Percentiles rank a stretch among this genome's conserved stretches.
These are phyloP conservation scores for Glonium stellatum DNA, from an alignment of 495 filamentous ascomycete species.

Conservation along the genomic window DNA sequence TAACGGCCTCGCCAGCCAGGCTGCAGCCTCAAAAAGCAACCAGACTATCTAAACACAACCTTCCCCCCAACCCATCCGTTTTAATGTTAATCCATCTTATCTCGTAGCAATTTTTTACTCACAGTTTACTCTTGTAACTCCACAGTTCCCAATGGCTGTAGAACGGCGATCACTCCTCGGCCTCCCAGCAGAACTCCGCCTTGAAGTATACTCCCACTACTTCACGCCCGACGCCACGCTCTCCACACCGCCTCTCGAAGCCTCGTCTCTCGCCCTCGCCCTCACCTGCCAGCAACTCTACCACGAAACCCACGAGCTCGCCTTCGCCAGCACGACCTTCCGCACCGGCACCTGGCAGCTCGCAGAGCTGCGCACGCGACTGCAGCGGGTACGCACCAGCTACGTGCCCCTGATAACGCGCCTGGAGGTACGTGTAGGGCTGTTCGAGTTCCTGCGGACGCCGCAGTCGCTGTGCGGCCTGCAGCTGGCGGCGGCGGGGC, in stretches of 20 bases:
- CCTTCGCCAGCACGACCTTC: conserved; percentile 14
- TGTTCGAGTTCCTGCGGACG: not conserved
- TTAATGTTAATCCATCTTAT: no score
- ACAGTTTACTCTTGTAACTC: no score
- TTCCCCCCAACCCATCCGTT: no score
- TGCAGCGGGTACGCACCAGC: not conserved
- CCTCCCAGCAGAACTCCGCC: conserved; percentile 12
- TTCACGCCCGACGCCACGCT: conserved; percentile 2
- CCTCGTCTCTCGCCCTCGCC: conserved; percentile 12
- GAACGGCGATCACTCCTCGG: conserved; percentile 6
- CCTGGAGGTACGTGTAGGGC: conserved; percentile 5
- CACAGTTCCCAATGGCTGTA: not conserved
- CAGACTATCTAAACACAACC: no score
- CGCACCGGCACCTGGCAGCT: not conserved
- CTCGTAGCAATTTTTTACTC: no score
- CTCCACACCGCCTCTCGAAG: conserved; percentile 1
- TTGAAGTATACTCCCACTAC: conserved; percentile 11
- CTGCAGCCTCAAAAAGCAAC: no score
- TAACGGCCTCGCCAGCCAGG: no score
- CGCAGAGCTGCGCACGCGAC: not conserved
- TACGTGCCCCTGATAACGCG: conserved; percentile 6
- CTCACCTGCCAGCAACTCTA: conserved; percentile 14
- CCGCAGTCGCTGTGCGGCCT: conserved; percentile 10
- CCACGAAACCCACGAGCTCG: conserved; percentile 6
- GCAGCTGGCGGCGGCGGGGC: conserved; percentile 6